Evolutionary conservation across 768 basidiomycete species (phyloP).

Genomic region (Austroboletus festivus): DNA sequence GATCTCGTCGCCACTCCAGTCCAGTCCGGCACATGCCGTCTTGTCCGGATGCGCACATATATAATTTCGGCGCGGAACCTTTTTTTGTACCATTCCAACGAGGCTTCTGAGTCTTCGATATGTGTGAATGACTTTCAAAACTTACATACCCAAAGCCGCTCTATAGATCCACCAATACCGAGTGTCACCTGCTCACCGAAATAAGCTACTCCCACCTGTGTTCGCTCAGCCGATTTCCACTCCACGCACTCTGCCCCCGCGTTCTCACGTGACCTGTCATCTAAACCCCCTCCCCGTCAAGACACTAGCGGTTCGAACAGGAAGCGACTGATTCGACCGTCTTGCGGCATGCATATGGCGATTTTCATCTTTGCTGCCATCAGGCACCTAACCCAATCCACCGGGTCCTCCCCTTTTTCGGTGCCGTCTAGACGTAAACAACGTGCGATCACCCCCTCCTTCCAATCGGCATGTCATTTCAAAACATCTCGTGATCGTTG

Average conservation of each 20-base stretch:
- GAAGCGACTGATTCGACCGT: too few species aligned
- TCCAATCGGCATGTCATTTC: background rate
- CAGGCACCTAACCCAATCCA: constrained; percentile 24
- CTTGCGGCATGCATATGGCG: constrained; percentile 16
- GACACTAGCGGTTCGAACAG: too few species aligned
- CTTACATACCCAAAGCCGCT: too few species aligned
- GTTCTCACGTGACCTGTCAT: too few species aligned
- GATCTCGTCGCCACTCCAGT: constrained; percentile 27
- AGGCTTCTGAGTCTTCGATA: too few species aligned
- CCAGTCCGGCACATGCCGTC: constrained; percentile 27
- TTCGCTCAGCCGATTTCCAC: constrained; percentile 1
- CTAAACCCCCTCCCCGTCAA: too few species aligned
- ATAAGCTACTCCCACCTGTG: background rate
- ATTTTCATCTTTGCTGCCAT: constrained; percentile 21
- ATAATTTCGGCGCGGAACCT: constrained; percentile 32
- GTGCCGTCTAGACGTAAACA: constrained; percentile 31
- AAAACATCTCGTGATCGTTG: constrained; percentile 29
- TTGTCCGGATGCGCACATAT: constrained; percentile 23
- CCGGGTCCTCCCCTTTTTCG: constrained; percentile 29
- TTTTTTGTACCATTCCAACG: constrained; percentile 15
- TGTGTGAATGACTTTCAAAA: too few species aligned
- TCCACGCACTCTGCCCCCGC: constrained; percentile 5
- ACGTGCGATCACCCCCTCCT: constrained; percentile 21
- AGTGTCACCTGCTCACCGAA: constrained; percentile 8
- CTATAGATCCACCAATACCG: too few species aligned